Base-by-base conservation (phyloP, 805 yeast species). In the Wickerhamiella nectarea region DNA sequence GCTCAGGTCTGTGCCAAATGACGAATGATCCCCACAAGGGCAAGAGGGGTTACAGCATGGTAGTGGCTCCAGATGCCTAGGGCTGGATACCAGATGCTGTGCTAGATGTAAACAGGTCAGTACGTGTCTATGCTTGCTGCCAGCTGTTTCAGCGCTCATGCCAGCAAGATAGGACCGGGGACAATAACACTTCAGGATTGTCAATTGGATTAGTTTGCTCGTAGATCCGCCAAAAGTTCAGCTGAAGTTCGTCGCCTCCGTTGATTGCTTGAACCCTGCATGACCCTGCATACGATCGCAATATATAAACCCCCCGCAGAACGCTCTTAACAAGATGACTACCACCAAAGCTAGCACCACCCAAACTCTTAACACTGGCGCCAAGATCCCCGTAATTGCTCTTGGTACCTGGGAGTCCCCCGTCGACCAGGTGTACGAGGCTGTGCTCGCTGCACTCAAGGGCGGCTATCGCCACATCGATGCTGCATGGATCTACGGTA, bases 401-500 rank as follows among this genome's bases (percentile, higher is more conserved):
- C 65, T 81, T 29, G 91, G 91, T 10, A 75, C 78, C 20, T 78
- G 78, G 47, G 63, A 71, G 48, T 73, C 78, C 9, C 45, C 56
- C 33, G 49, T 61, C n/a, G 64, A 65, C 26, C 68, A 66, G 25
- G 72, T 70, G 18, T 67, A 68, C 42, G 61, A 62, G 18, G 75
- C 78, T 20, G 78, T 78, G 11, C 67, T 66, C 50, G 66, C 70
- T 35, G 89, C 87, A 11, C 64, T 79, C 47, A 67, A 74, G 55
- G 64, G 67, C 7, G 87, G 87, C 9, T 77, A 78, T 59, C 69
- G 78, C 48, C 84, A 77, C 56, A 76, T 81, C 51, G 93, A 81
- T 58, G 75, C 86, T 8, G 91, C 91, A 2, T 73, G 74, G 57
- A 67, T 69, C 47, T 82, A 82, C 58, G 72, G 72, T 2, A 78